Percentiles rank a stretch among this genome's conserved stretches.
Conservation (phyloP, 352 stramenopile species). For the Thraustotheca clavata region DNA sequence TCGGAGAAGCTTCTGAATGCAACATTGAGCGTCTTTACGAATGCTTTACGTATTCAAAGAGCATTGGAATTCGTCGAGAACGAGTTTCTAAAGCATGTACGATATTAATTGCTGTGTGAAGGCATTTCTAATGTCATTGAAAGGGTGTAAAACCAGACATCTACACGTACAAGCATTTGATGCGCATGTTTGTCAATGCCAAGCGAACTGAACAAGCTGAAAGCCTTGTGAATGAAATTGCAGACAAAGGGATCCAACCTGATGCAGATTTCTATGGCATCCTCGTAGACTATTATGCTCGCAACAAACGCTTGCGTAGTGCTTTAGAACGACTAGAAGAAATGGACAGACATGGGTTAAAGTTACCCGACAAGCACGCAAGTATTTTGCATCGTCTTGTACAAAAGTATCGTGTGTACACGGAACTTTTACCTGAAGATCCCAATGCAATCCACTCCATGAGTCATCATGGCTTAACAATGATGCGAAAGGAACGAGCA, state of each 20-base stretch:
- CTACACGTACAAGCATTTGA: conserved; percentile 64
- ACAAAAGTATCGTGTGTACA: conserved; percentile 61
- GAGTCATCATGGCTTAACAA: conserved; percentile 48
- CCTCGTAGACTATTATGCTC: conserved; percentile 69
- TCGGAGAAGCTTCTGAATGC: conserved; percentile 62
- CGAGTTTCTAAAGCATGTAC: conserved; percentile 36
- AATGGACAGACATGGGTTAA: conserved; percentile 38
- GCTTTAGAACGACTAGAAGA: conserved; percentile 58
- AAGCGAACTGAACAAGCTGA: conserved; percentile 53
- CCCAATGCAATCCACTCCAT: conserved; percentile 59
- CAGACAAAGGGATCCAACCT: conserved; percentile 34
- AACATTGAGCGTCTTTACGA: conserved; percentile 71
- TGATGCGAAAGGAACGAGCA: conserved; percentile 65
- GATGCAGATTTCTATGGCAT: conserved; percentile 55
- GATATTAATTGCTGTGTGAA: background rate
- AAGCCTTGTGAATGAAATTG: conserved; percentile 36
- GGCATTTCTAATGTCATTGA: background rate
- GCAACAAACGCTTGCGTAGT: conserved; percentile 48
- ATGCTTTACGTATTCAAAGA: conserved; percentile 50
- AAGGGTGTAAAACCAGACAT: conserved; percentile 32
- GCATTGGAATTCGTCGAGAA: conserved; percentile 42
- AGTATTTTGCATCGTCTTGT: conserved; percentile 60
- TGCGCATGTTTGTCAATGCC: conserved; percentile 72
- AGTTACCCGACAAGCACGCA: conserved; percentile 51
- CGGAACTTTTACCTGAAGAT: conserved; percentile 67